Evolutionary conservation across 2,329 filamentous ascomycete genomes (phyloP).

Genomic region (Xylariaceae sp.): DNA sequence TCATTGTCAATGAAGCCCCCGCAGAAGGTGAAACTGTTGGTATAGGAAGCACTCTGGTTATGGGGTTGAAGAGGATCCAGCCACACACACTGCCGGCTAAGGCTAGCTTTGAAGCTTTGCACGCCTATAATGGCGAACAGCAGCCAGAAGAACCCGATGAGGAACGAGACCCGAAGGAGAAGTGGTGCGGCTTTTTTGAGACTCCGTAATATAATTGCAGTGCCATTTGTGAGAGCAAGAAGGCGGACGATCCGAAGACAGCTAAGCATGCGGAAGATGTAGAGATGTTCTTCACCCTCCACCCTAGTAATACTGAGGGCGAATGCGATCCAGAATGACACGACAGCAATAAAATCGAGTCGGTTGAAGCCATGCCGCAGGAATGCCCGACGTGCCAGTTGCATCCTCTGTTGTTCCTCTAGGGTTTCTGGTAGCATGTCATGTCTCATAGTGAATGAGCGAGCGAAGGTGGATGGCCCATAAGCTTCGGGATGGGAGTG

Average conservation of each 20-base stretch:
- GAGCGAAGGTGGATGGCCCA: slow-evolving; percentile 59
- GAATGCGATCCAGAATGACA: slow-evolving; percentile 94
- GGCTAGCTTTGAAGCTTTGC: slow-evolving; percentile 86
- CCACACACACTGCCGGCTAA: slow-evolving; percentile 73
- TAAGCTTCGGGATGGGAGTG: slow-evolving; percentile 36
- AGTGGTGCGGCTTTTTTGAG: slow-evolving; percentile 91
- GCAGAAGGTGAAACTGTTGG: slow-evolving; percentile 68
- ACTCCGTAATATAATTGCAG: slow-evolving; percentile 88
- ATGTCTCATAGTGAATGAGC: slow-evolving; percentile 71
- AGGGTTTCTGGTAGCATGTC: slow-evolving; percentile 50
- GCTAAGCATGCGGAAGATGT: slow-evolving; percentile 93
- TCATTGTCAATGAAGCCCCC: slow-evolving; percentile 67
- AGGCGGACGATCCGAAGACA: slow-evolving; percentile 87
- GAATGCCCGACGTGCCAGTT: slow-evolving; percentile 86
- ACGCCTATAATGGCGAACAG: slow-evolving; percentile 94
- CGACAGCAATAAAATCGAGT: slow-evolving; percentile 85
- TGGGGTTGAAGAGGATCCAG: slow-evolving; percentile 53
- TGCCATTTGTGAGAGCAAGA: slow-evolving; percentile 87
- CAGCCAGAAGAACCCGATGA: slow-evolving; percentile 96
- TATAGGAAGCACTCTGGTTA: slow-evolving; percentile 49
- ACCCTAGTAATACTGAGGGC: slow-evolving; percentile 60
- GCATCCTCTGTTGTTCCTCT: slow-evolving; percentile 72
- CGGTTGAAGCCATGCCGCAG: slow-evolving; percentile 93
- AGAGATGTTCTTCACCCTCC: slow-evolving; percentile 65
- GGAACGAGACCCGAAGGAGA: slow-evolving; percentile 84